phyloP scores from a whole-genome alignment of 2,329 filamentous ascomycete species.

The Diaporthe sp. region DNA sequence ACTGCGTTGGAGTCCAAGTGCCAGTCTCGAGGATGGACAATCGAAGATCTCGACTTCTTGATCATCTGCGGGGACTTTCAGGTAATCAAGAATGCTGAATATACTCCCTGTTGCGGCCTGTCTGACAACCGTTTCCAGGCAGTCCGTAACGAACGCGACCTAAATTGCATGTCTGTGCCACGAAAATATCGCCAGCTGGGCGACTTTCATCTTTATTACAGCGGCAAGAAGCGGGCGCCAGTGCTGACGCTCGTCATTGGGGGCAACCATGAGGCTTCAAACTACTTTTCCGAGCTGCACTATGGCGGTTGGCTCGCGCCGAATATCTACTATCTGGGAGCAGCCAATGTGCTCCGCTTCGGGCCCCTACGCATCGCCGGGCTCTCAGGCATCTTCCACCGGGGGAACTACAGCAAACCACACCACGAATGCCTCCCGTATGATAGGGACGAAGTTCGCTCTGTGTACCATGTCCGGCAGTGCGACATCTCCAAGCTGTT shows the following conservation, averaged over 20 bases:
- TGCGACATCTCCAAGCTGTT: conserved; percentile 25
- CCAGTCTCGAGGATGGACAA: conserved; percentile 15
- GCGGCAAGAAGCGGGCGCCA: conserved; percentile 12
- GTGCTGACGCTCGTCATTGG: conserved; percentile 18
- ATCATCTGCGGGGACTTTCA: conserved; percentile 18
- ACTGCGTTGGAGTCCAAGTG: conserved; percentile 5
- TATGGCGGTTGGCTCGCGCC: conserved; percentile 23
- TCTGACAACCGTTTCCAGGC: not conserved
- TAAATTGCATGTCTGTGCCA: conserved; percentile 23
- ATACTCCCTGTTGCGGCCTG: not conserved
- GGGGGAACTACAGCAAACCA: conserved; percentile 5
- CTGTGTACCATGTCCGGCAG: conserved; percentile 6
- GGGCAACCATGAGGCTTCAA: conserved; percentile 18
- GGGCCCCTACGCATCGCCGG: conserved; percentile 18
- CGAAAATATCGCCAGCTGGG: conserved; percentile 16
- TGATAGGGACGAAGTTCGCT: conserved; percentile 20
- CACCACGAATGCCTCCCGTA: conserved; percentile 23
- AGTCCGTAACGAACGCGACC: conserved; percentile 14
- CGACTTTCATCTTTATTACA: conserved; percentile 22
- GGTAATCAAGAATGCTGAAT: not conserved
- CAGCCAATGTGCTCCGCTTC: conserved; percentile 9
- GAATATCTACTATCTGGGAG: conserved; percentile 12
- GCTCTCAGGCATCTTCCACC: conserved; percentile 17
- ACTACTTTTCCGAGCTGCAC: conserved; percentile 13
- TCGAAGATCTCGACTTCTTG: conserved; percentile 7